These are phyloP conservation scores for Phytopythium oedochilum DNA, from an alignment of 352 stramenopile species.

Conservation along the genomic window DNA sequence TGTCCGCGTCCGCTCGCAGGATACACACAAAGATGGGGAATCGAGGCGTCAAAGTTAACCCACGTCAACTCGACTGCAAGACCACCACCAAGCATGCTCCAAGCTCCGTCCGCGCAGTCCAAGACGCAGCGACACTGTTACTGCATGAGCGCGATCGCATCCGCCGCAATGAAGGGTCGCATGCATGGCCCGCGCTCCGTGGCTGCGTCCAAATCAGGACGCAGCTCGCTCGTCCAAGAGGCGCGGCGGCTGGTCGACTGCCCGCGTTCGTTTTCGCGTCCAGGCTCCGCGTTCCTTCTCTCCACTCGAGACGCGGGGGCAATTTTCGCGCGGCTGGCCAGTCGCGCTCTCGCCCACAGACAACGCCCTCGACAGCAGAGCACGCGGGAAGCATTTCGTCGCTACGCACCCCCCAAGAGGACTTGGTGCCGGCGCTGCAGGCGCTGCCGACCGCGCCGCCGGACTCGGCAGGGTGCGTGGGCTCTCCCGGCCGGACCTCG, in stretches of 20 bases:
- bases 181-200: too few species aligned
- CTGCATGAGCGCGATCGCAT: too few species aligned
- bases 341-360: not conserved
- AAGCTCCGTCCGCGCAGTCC: too few species aligned
- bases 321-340: too few species aligned
- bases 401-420: slow-evolving; percentile 4
- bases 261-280: not conserved
- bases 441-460: not conserved
- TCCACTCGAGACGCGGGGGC: not conserved
- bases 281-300: too few species aligned
- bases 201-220: not conserved
- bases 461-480: not conserved
- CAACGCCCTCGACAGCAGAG: not conserved
- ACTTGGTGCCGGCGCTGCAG: slow-evolving; percentile 1
- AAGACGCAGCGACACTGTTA: too few species aligned
- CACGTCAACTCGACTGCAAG: too few species aligned
- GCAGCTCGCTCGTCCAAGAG: not conserved
- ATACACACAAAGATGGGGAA: too few species aligned
- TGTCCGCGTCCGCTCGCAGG: too few species aligned
- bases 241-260: not conserved
- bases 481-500: not conserved
- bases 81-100: too few species aligned
- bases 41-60: too few species aligned
- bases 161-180: too few species aligned
- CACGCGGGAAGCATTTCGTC: slow-evolving; percentile 2